Percentiles rank a stretch among this genome's conserved stretches.
These are phyloP conservation scores for Neonectria faginata DNA, from an alignment of 2,329 filamentous ascomycete genomes.

Conservation along the genomic window DNA sequence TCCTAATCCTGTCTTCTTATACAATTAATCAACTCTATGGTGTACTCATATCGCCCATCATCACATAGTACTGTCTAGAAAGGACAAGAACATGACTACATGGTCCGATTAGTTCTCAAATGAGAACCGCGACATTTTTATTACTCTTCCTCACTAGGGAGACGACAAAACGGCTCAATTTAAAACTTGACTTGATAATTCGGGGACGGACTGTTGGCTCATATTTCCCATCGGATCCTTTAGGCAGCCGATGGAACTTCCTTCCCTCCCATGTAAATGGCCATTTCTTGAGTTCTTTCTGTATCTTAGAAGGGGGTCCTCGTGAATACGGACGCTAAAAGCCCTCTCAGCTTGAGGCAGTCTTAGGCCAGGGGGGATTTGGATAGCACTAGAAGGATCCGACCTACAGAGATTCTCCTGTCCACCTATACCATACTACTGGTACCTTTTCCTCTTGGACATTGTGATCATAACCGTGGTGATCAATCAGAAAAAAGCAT, in stretches of 20 bases:
- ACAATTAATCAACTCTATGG: too few species aligned
- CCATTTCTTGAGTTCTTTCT: conserved; percentile 31
- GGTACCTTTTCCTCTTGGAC: conserved; percentile 23
- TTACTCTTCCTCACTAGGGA: conserved; percentile 2
- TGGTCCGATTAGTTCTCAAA: neutral
- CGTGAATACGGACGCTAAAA: conserved; percentile 14
- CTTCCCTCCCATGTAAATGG: conserved; percentile 29
- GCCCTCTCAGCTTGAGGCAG: conserved; percentile 12
- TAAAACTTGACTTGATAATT: conserved; percentile 18
- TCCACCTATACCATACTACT: conserved; percentile 33
- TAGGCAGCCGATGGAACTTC: conserved; percentile 16
- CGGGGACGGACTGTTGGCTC: conserved; percentile 5
- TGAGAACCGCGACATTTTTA: neutral
- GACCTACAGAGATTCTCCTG: conserved; percentile 33
- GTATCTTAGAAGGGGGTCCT: conserved; percentile 20
- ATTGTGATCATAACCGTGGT: conserved; percentile 30
- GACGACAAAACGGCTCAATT: conserved; percentile 15
- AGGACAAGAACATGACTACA: neutral
- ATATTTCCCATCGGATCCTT: conserved; percentile 25
- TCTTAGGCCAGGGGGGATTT: too few species aligned
- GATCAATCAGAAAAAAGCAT: conserved; percentile 34
- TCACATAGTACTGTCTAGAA: neutral
- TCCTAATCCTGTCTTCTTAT: too few species aligned
- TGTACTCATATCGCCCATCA: too few species aligned
- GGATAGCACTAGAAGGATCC: neutral